These are phyloP conservation scores for Coemansia sp. DNA, from an alignment of 192 early-diverging fungal genomes.

Conservation along the genomic window DNA sequence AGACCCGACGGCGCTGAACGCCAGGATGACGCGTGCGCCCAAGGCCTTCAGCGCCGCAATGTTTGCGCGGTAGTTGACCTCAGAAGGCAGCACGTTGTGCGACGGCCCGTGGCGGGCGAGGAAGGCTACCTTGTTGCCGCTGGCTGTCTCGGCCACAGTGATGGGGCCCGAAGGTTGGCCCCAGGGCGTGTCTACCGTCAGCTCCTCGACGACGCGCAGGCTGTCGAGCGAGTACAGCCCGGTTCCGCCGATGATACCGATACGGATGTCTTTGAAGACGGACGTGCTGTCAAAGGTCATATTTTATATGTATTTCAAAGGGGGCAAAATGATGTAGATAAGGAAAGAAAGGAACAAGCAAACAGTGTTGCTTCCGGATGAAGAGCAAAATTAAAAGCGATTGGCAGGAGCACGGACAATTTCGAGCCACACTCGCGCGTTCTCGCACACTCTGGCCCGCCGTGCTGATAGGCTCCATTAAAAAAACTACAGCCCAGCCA, in stretches of 20 bases:
- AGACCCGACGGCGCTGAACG: conserved; percentile 96
- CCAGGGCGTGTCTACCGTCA: conserved; percentile 88
- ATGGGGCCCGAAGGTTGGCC: conserved; percentile 87
- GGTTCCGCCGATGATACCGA: conserved; percentile 94
- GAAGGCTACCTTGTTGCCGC: conserved; percentile 88
- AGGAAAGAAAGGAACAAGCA: background rate
- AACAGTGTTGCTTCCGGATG: background rate
- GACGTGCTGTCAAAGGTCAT: background rate
- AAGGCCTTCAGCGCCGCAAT: conserved; percentile 96
- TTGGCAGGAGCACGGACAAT: conserved; percentile 5
- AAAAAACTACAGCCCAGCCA: no score
- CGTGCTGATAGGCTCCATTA: no score
- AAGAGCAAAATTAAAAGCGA: background rate
- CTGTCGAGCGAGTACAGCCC: conserved; percentile 88
- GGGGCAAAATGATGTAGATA: no score
- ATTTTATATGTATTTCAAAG: no score
- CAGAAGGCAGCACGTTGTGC: conserved; percentile 80
- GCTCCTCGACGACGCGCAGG: conserved; percentile 74
- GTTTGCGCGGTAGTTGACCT: conserved; percentile 94
- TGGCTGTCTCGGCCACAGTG: conserved; percentile 64
- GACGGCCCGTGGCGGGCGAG: conserved; percentile 92
- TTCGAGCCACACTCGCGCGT: background rate
- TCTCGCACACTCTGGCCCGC: no score
- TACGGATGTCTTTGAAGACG: conserved; percentile 61
- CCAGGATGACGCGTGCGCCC: conserved; percentile 89